Base-by-base conservation (phyloP, 2,329 filamentous ascomycete species). In the Sporothrix luriei region DNA sequence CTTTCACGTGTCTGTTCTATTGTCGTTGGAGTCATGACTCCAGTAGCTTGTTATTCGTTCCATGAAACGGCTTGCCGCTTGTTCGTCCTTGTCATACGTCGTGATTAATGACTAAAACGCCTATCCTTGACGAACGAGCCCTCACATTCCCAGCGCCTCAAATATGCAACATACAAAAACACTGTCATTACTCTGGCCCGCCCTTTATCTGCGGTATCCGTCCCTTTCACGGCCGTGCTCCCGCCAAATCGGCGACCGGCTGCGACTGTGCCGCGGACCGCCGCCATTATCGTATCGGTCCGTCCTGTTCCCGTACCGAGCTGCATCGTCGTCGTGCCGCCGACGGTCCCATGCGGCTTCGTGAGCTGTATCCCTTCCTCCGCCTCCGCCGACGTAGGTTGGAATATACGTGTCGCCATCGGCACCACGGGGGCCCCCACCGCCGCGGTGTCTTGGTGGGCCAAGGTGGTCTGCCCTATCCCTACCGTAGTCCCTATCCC, bases 351-450 rank as follows among this genome's bases (percentile, higher is more conserved):
- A 64, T 16, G 54, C 51, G 0, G 48, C 54, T 2, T 69, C 70
- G n/a, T 71, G 62, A 4, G 11, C 33, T 19, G 29, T 14, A 13
- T 55, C 68, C 10, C 68, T 49, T 1, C 43, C 49, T 19, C 70
- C 61, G 16, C 68, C 68, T 14, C 40, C 74, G 26, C 76, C 75
- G 24, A 79, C 77, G 66, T 85, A 84, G 55, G 78, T 80, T 11
- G 83, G 83, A 26, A 85, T 84, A 72, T 85, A 85, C 0, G 83
- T 84, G 73, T 85, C 83, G 7, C 82, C 76, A 65, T 80, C 73
- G 3, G 16, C 48, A 16, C 46, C 66, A 9, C 66, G 49, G 0
- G 65, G 66, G 4, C 69, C 75, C 4, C 75, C 75, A 52, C 74
- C 40, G 14, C 40, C 11, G 2, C 33, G 74, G 33, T 72, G 73